phyloP scores from a whole-genome alignment of 2,329 filamentous ascomycete species.

The Diatrype stigma region DNA sequence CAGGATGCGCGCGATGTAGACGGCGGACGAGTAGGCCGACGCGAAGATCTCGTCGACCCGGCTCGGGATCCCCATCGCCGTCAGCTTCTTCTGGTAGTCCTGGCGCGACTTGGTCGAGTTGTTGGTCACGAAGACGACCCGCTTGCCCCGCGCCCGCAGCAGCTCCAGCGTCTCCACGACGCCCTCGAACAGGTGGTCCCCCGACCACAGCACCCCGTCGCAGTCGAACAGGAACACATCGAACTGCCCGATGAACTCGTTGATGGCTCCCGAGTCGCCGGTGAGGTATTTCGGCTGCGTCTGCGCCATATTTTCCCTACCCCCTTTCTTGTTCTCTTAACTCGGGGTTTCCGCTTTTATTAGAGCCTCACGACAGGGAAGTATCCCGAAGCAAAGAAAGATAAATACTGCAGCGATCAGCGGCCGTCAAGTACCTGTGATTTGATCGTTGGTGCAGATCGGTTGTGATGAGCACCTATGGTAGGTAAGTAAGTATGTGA shows the following conservation, averaged over 20 bases:
- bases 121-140: slow-evolving; percentile 94
- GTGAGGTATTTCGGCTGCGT: slow-evolving; percentile 65
- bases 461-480: background rate
- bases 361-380: background rate
- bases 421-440: background rate
- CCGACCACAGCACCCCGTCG: slow-evolving; percentile 97
- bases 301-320: slow-evolving; percentile 25
- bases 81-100: slow-evolving; percentile 91
- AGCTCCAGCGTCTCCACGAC: slow-evolving; percentile 81
- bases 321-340: background rate
- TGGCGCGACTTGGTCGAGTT: slow-evolving; percentile 95
- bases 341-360: background rate
- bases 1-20: slow-evolving; percentile 94
- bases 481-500: background rate
- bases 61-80: slow-evolving; percentile 72
- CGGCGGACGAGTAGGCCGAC: slow-evolving; percentile 88
- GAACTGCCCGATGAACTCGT: slow-evolving; percentile 82
- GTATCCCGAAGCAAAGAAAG: background rate
- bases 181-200: slow-evolving; percentile 81
- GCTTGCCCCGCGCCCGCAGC: slow-evolving; percentile 84
- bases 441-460: background rate
- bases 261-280: slow-evolving; percentile 71
- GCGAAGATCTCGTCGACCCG: slow-evolving; percentile 89
- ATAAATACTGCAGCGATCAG: background rate
- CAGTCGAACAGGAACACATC: slow-evolving; percentile 98